Conservation (phyloP, 768 basidiomycete genomes). For the Trametes coccinea region DNA sequence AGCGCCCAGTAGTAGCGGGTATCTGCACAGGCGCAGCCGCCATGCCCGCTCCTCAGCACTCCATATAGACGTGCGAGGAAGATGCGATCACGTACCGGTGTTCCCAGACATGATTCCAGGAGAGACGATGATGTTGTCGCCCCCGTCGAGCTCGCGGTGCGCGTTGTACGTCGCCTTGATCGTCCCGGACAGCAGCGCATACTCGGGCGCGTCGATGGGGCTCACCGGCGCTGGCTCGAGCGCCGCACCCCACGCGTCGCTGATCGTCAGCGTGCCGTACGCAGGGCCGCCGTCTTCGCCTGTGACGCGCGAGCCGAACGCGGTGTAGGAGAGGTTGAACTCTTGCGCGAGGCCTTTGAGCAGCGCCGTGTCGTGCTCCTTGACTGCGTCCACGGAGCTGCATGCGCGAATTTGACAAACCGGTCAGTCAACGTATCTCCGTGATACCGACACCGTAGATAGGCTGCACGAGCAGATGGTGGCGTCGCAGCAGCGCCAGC, state of each 20-base stretch:
- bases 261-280: constrained; percentile 40
- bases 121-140: constrained; percentile 36
- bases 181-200: constrained; percentile 43
- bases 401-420: neutral
- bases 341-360: constrained; percentile 34
- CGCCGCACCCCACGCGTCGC: constrained; percentile 36
- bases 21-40: constrained; percentile 32
- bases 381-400: constrained; percentile 34
- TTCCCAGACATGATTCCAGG: constrained; percentile 42
- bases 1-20: constrained; percentile 48
- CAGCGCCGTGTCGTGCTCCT: constrained; percentile 33
- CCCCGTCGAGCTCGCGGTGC: constrained; percentile 29
- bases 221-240: constrained; percentile 46
- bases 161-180: constrained; percentile 41
- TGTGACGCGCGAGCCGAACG: constrained; percentile 40
- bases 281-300: constrained; percentile 24
- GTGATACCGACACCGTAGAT: too few relatives aligned
- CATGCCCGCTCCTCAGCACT: constrained; percentile 2
- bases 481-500: neutral
- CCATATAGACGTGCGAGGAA: constrained; percentile 8
- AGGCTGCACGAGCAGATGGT: neutral
- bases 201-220: constrained; percentile 40
- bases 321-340: constrained; percentile 43
- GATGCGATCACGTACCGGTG: constrained; percentile 31
- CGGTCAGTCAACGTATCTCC: neutral